Evolutionary conservation across 257 asterid species (phyloP).

Genomic region (Coffea canephora): DNA sequence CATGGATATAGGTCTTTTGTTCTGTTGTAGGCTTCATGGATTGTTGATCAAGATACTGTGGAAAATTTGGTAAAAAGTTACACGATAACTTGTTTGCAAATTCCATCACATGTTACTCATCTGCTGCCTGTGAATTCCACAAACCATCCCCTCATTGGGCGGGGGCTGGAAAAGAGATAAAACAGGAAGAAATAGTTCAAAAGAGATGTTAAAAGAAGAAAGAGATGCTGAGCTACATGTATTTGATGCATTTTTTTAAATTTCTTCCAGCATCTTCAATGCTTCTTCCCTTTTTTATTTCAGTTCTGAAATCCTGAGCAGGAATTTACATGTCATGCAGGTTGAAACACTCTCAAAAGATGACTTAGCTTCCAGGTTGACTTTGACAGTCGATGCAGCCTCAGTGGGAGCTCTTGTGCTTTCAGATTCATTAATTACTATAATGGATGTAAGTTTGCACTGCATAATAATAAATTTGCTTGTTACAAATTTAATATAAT

Average conservation of each 20-base stretch:
- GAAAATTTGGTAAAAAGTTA: not conserved
- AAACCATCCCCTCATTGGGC: no score
- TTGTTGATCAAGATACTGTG: not conserved
- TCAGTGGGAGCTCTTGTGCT: slow-evolving; percentile 80
- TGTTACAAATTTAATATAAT: not conserved
- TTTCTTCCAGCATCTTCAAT: not conserved
- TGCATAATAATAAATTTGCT: not conserved
- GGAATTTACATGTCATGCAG: slow-evolving; percentile 41
- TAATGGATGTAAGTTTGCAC: slow-evolving; percentile 76
- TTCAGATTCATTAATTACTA: slow-evolving; percentile 75
- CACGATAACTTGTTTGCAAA: not conserved
- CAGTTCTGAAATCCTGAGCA: slow-evolving; percentile 14
- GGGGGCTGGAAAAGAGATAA: no score
- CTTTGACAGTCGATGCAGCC: slow-evolving; percentile 75
- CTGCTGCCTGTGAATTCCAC: not conserved
- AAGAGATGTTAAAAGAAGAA: not conserved
- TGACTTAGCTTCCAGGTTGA: slow-evolving; percentile 90
- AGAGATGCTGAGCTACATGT: not conserved
- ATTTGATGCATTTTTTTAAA: not conserved
- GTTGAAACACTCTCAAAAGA: slow-evolving; percentile 85
- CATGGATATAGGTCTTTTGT: not conserved
- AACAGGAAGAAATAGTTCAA: not conserved
- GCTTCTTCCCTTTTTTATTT: not conserved
- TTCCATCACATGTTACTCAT: not conserved
- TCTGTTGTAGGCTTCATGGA: not conserved